Evolutionary conservation across 257 asterid species (phyloP).

Genomic region (Anisodus acutangulus): DNA sequence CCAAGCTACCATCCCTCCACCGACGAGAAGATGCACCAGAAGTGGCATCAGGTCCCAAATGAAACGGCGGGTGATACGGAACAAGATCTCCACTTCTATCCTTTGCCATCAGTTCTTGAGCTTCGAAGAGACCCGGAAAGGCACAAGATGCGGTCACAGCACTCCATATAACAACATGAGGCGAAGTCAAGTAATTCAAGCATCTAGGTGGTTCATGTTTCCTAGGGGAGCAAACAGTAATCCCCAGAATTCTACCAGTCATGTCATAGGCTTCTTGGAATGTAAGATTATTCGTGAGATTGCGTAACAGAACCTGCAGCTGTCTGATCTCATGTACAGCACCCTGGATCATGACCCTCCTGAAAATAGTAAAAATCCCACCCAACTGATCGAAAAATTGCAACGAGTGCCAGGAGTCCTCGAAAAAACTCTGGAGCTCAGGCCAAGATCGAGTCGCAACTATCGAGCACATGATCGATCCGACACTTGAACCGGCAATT

Average conservation of each 20-base stretch:
- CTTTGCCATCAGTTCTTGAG: constrained; percentile 89
- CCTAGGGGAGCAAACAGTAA: constrained; percentile 82
- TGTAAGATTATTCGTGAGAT: constrained; percentile 77
- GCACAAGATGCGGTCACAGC: constrained; percentile 94
- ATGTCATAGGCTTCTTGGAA: constrained; percentile 88
- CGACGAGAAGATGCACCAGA: constrained; percentile 59
- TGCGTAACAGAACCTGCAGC: constrained; percentile 65
- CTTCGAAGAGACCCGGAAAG: constrained; percentile 84
- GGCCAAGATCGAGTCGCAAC: constrained; percentile 90
- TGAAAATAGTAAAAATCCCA: constrained; percentile 68
- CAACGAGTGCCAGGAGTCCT: constrained; percentile 80
- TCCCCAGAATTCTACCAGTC: constrained; percentile 78
- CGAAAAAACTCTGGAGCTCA: constrained; percentile 82
- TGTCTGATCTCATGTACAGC: constrained; percentile 85
- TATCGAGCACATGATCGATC: constrained; percentile 74
- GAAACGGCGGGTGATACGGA: constrained; percentile 87
- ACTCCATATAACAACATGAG: constrained; percentile 90
- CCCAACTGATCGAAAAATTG: constrained; percentile 82
- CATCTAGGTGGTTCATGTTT: constrained; percentile 89
- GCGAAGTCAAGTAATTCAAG: constrained; percentile 83
- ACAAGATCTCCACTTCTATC: constrained; percentile 79
- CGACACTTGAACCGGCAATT: constrained; percentile 88
- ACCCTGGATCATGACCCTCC: constrained; percentile 71
- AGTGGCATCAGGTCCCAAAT: constrained; percentile 69
- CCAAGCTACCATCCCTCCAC: constrained; percentile 94